phyloP scores from a whole-genome alignment of 2,329 filamentous ascomycete species.

The Fusarium citri region DNA sequence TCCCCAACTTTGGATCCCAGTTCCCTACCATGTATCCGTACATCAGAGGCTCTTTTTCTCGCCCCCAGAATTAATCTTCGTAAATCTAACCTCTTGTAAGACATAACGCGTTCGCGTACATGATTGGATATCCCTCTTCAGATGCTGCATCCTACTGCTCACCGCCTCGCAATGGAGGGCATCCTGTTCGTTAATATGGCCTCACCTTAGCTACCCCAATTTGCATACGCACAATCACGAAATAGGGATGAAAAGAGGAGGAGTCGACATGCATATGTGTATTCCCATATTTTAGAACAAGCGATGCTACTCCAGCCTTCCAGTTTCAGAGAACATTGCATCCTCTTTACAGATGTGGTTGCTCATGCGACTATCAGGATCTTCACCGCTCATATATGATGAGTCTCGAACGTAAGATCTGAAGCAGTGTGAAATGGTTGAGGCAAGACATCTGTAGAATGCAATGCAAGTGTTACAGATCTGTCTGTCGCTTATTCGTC shows the following conservation, averaged over 20 bases:
- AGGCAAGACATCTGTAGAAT: conserved; percentile 17
- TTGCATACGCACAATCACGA: conserved; percentile 9
- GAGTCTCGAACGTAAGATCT: conserved; percentile 15
- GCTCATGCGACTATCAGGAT: conserved; percentile 5
- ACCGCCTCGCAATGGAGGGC: conserved; percentile 37
- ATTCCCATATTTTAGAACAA: background rate
- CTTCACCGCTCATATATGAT: conserved; percentile 18
- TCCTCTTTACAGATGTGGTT: conserved; percentile 23
- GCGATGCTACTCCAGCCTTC: conserved; percentile 17
- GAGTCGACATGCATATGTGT: background rate
- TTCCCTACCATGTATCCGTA: conserved; percentile 18
- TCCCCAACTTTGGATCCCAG: conserved; percentile 1
- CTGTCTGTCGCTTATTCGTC: conserved; percentile 16
- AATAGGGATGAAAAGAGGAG: conserved; percentile 1
- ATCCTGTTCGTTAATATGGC: conserved; percentile 24
- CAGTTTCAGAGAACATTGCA: conserved; percentile 32
- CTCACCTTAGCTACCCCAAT: conserved; percentile 8
- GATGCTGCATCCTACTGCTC: conserved; percentile 18
- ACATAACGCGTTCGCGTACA: conserved; percentile 22
- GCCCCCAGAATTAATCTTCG: conserved; percentile 5
- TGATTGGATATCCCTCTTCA: background rate
- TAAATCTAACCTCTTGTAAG: conserved; percentile 23
- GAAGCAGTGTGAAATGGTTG: background rate
- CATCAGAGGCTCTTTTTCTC: conserved; percentile 1
- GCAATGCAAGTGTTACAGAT: conserved; percentile 24